phyloP scores from a whole-genome alignment of 805 yeast species.

The Metschnikowia corniflorae region DNA sequence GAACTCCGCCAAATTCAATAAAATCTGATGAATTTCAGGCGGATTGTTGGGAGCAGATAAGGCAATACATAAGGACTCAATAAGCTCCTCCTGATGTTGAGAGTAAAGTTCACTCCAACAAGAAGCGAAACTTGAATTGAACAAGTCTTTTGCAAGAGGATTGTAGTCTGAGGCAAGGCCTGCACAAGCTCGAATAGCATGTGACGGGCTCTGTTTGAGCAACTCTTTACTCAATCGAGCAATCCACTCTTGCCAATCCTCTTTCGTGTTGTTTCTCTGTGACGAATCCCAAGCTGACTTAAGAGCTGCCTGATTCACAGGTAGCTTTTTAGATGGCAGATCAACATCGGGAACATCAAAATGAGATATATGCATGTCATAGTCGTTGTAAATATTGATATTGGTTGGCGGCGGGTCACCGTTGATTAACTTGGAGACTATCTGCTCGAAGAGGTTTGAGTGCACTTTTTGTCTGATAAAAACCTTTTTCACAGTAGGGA shows the following conservation, averaged over 20 bases:
- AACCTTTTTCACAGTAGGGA: constrained; percentile 74
- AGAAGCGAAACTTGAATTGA: constrained; percentile 91
- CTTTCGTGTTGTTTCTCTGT: constrained; percentile 74
- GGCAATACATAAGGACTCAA: constrained; percentile 81
- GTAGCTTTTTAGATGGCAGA: constrained; percentile 68
- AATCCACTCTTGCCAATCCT: constrained; percentile 99
- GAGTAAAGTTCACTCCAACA: constrained; percentile 93
- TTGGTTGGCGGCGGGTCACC: constrained; percentile 85
- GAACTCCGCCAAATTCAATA: constrained; percentile 87
- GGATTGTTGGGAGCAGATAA: constrained; percentile 88
- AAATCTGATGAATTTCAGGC: constrained; percentile 90
- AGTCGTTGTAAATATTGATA: constrained; percentile 64
- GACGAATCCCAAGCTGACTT: constrained; percentile 90
- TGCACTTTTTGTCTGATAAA: constrained; percentile 61
- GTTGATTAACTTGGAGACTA: constrained; percentile 71
- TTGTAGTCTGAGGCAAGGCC: constrained; percentile 81
- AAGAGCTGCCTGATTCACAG: constrained; percentile 60
- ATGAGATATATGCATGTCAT: constrained; percentile 35
- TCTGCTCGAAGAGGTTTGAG: constrained; percentile 71
- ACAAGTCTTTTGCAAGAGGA: constrained; percentile 84
- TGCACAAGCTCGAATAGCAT: constrained; percentile 89
- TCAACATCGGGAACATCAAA: constrained; percentile 60
- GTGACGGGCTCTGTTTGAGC: constrained; percentile 89
- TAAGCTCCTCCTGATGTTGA: constrained; percentile 84
- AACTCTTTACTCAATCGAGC: constrained; percentile 80